A percentile compares a stretch with the other conserved stretches of the same genome.
phyloP scores from a whole-genome alignment of 306 rosid species.

The Citrullus mucosospermus region DNA sequence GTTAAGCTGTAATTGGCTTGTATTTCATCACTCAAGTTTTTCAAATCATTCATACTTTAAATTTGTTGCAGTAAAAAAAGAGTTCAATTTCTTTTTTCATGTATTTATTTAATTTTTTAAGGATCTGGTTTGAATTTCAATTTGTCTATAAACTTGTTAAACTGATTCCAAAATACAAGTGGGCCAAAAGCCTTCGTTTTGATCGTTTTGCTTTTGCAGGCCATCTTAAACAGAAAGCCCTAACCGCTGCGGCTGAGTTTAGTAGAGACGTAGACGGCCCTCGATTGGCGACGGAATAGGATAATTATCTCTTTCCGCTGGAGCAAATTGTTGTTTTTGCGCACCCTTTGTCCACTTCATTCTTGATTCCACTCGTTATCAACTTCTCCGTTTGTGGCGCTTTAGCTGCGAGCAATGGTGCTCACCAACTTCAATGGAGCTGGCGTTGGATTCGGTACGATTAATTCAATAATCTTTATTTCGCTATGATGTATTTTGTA shows the following conservation, averaged over 20 bases:
- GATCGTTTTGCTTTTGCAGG: not conserved
- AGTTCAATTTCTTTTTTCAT: no score
- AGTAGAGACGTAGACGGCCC: no score
- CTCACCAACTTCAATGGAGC: constrained; percentile 69
- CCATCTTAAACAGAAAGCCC: not conserved
- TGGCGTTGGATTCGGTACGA: constrained; percentile 84
- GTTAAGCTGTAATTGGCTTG: no score
- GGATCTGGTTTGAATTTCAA: no score
- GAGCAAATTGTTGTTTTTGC: not conserved
- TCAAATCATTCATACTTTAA: no score
- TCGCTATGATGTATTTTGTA: not conserved
- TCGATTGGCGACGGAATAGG: no score
- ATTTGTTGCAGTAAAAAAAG: no score
- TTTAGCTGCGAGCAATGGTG: constrained; percentile 34
- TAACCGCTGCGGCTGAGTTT: not conserved
- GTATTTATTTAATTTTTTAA: no score
- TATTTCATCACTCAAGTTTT: no score
- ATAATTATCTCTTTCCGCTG: not conserved
- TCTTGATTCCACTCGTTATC: not conserved
- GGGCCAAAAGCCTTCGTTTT: not conserved
- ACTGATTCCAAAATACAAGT: not conserved
- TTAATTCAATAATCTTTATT: not conserved
- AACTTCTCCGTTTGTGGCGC: not conserved
- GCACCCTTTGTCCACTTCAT: not conserved
- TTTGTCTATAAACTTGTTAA: no score